These are phyloP conservation scores for Wickerhamiella musiphila DNA, from an alignment of 805 yeast species.

Conservation along the genomic window DNA sequence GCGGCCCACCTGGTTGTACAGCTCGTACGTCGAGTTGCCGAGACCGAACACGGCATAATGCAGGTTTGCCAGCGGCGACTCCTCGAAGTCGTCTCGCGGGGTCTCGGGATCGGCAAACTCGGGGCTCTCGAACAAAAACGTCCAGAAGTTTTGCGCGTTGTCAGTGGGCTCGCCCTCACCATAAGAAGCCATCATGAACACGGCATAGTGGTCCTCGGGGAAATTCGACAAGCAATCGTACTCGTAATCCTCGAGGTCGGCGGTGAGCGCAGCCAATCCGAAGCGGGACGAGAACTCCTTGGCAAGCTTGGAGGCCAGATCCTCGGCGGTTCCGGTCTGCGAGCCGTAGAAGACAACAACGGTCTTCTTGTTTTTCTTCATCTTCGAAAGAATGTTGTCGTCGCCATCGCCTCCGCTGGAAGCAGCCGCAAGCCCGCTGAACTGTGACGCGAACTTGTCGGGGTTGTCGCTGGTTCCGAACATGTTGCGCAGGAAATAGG, in stretches of 20 bases:
- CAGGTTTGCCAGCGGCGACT: no score
- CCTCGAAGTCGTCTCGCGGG: no score
- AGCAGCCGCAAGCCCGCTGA: constrained; percentile 1
- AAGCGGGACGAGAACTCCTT: constrained; percentile 74
- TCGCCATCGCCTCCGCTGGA: constrained; percentile 2
- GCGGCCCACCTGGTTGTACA: constrained; percentile 66
- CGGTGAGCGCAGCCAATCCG: constrained; percentile 67
- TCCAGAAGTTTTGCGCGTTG: constrained; percentile 68
- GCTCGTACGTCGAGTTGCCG: constrained; percentile 90
- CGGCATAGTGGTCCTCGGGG: constrained; percentile 39
- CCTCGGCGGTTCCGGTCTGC: constrained; percentile 98
- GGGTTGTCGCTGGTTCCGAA: background rate
- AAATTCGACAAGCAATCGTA: constrained; percentile 41
- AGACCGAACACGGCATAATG: constrained; percentile 71
- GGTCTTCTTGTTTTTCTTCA: constrained; percentile 49
- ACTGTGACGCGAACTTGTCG: constrained; percentile 2
- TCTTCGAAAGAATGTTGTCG: constrained; percentile 17
- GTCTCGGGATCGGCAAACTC: constrained; percentile 28
- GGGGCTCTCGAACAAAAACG: constrained; percentile 40
- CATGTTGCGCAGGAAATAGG: background rate
- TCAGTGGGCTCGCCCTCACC: constrained; percentile 99
- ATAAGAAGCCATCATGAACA: constrained; percentile 78
- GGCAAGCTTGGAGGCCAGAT: constrained; percentile 77
- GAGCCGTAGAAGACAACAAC: constrained; percentile 78
- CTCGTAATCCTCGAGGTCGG: constrained; percentile 79